Evolutionary conservation across 2,329 filamentous ascomycete genomes (phyloP).

Genomic region (Stagonosporopsis tanaceti): DNA sequence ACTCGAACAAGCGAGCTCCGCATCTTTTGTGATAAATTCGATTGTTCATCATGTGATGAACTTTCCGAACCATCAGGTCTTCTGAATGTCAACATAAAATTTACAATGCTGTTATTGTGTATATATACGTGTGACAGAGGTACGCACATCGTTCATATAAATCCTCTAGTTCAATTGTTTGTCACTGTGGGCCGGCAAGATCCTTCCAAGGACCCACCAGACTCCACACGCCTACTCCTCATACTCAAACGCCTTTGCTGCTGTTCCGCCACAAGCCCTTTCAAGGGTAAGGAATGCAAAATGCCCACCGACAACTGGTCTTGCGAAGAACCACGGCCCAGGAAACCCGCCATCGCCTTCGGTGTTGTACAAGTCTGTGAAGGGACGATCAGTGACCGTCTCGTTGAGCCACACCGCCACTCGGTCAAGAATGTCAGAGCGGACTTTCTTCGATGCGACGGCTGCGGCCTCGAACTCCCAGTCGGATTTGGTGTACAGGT

Average conservation of each 20-base stretch:
- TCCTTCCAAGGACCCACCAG: not conserved
- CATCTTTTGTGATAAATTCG: not conserved
- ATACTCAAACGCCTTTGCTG: conserved; percentile 1
- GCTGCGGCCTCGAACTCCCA: conserved; percentile 92
- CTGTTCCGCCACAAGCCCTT: conserved; percentile 73
- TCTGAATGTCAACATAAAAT: conserved; percentile 13
- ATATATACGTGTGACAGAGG: not conserved
- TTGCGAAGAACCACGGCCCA: conserved; percentile 77
- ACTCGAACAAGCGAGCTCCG: conserved; percentile 8
- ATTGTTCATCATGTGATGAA: not conserved
- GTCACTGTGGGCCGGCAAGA: not conserved
- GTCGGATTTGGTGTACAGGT: conserved; percentile 87
- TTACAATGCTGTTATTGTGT: not conserved
- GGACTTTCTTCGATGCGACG: conserved; percentile 72
- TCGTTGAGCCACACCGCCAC: conserved; percentile 86
- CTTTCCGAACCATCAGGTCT: conserved; percentile 3
- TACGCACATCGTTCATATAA: not conserved
- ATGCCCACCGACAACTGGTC: conserved; percentile 85
- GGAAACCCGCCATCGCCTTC: conserved; percentile 80
- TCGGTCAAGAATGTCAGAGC: conserved; percentile 74
- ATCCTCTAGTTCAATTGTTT: too few species aligned
- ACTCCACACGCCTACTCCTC: not conserved
- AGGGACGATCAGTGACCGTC: conserved; percentile 75
- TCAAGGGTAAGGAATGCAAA: conserved; percentile 86
- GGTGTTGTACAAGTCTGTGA: conserved; percentile 84